A percentile compares a stretch with the other conserved stretches of the same genome.
Evolutionary conservation across 176 grass and related monocot genomes (phyloP).

Genomic region (Phragmites australis): DNA sequence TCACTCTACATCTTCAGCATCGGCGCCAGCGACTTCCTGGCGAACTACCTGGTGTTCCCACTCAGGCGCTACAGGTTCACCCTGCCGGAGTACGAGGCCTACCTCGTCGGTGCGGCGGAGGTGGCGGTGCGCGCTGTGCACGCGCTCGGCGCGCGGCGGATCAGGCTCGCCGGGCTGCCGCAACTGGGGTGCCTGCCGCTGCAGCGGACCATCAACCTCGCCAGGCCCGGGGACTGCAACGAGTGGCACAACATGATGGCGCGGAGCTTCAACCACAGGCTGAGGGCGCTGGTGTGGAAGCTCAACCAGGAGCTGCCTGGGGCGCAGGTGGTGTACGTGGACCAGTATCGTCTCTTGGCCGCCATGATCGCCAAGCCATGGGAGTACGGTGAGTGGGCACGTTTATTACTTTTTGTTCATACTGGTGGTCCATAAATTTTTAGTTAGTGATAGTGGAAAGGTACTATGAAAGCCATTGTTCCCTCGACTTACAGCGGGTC

Average conservation of each 20-base stretch:
- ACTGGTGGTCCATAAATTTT: too few species aligned
- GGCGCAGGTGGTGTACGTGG: constrained; percentile 40
- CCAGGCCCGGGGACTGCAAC: constrained; percentile 40
- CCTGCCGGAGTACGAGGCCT: constrained; percentile 42
- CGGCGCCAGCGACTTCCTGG: constrained; percentile 62
- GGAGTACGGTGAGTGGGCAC: constrained; percentile 43
- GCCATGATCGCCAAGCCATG: constrained; percentile 46
- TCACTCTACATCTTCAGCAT: constrained; percentile 45
- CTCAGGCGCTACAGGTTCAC: constrained; percentile 23
- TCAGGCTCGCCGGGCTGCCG: constrained; percentile 51
- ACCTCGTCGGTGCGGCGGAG: constrained; percentile 27
- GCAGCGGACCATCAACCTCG: constrained; percentile 37
- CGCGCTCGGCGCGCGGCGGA: constrained; percentile 43
- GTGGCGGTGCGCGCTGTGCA: constrained; percentile 38
- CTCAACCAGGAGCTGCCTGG: constrained; percentile 43
- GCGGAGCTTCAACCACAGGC: constrained; percentile 40
- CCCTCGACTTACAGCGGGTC: too few species aligned
- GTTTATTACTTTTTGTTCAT: too few species aligned
- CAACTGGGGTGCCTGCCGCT: constrained; percentile 65
- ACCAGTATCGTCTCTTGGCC: constrained; percentile 44
- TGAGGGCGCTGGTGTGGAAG: constrained; percentile 26
- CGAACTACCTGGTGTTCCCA: constrained; percentile 49
- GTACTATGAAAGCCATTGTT: too few species aligned
- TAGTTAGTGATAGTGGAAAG: too few species aligned
- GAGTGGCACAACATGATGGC: constrained; percentile 41